phyloP scores from a whole-genome alignment of 1,284 basidiomycete species.

The Ustilago curta region DNA sequence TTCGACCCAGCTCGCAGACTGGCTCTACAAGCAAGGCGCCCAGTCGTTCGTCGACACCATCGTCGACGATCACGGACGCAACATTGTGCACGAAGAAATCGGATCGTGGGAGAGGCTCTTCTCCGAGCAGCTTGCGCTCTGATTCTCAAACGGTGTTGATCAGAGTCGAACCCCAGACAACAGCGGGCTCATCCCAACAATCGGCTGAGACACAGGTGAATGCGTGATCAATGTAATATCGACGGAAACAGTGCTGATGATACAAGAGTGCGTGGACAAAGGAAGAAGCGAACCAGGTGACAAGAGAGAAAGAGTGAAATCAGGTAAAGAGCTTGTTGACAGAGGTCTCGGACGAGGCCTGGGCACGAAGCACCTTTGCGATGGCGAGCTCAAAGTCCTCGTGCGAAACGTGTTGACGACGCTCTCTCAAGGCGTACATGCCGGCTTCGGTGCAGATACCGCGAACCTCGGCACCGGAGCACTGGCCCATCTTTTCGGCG shows the following conservation, averaged over 20 bases:
- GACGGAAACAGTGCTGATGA: conserved; percentile 23
- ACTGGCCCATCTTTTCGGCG: conserved; percentile 99
- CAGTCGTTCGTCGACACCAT: conserved; percentile 36
- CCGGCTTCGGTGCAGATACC: conserved; percentile 99
- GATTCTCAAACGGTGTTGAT: neutral
- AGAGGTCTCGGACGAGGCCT: conserved; percentile 68
- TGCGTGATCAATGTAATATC: conserved; percentile 22
- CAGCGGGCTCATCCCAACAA: neutral
- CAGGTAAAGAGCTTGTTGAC: conserved; percentile 70
- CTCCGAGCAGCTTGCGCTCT: conserved; percentile 14
- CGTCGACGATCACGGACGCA: conserved; percentile 34
- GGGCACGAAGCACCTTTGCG: conserved; percentile 78
- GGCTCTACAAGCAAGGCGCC: conserved; percentile 33
- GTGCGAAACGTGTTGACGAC: conserved; percentile 93
- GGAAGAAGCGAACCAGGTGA: conserved; percentile 3
- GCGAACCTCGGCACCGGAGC: conserved; percentile 95
- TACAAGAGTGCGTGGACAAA: conserved; percentile 32
- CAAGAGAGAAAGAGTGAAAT: conserved; percentile 3
- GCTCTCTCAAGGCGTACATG: conserved; percentile 96
- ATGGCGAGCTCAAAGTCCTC: conserved; percentile 99
- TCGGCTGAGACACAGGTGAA: neutral
- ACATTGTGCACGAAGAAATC: conserved; percentile 24
- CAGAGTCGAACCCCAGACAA: neutral
- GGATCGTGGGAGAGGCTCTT: conserved; percentile 40
- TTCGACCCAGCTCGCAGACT: conserved; percentile 24